phyloP scores from a whole-genome alignment of 2,329 filamentous ascomycete genomes.

The Alternaria gansuensis region DNA sequence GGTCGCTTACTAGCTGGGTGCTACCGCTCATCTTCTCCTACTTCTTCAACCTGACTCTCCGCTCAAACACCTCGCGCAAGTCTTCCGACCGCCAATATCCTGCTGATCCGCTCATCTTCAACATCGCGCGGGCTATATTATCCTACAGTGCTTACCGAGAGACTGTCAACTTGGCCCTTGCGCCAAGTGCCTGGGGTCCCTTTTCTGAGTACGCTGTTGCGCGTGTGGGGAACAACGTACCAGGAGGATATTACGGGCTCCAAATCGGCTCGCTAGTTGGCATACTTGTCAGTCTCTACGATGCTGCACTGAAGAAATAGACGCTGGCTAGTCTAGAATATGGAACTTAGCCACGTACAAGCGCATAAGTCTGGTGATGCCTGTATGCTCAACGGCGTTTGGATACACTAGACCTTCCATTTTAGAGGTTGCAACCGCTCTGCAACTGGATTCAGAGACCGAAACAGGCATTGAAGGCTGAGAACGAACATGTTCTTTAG shows the following conservation, averaged over 20 bases:
- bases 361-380: constrained; percentile 3
- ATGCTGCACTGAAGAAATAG: constrained; percentile 73
- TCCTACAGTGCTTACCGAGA: constrained; percentile 79
- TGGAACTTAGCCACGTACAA: constrained; percentile 2
- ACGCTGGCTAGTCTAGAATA: background rate
- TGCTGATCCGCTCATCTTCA: constrained; percentile 89
- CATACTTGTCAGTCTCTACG: constrained; percentile 75
- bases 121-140: constrained; percentile 83
- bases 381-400: constrained; percentile 13
- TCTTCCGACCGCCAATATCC: constrained; percentile 62
- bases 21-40: constrained; percentile 78
- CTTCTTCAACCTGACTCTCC: constrained; percentile 85
- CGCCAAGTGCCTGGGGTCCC: constrained; percentile 61
- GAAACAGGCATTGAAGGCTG: background rate
- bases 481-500: background rate
- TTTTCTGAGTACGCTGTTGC: constrained; percentile 68
- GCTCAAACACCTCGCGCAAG: constrained; percentile 59
- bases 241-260: constrained; percentile 75
- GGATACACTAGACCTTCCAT: constrained; percentile 10
- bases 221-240: constrained; percentile 72
- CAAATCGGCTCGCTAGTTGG: constrained; percentile 74
- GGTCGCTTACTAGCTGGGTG: constrained; percentile 75
- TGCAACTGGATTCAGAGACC: constrained; percentile 1
- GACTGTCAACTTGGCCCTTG: constrained; percentile 57
- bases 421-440: background rate